phyloP scores from a whole-genome alignment of 768 basidiomycete species.

The Lactifluus volemus region DNA sequence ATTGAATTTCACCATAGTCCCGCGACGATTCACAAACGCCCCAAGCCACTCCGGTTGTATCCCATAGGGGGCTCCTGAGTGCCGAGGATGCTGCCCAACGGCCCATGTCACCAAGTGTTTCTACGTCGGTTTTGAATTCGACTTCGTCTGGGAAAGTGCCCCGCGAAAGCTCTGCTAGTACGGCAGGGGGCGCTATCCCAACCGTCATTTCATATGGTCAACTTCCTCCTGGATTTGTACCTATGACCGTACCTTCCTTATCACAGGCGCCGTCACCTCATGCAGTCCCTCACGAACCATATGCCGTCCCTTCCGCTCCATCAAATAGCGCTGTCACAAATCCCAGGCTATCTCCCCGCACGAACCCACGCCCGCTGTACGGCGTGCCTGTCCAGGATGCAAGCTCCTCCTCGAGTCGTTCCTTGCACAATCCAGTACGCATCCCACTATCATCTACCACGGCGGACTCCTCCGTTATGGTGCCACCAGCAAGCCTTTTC shows the following conservation, averaged over 20 bases:
- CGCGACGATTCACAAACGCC: constrained; percentile 19
- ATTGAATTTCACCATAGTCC: constrained; percentile 5
- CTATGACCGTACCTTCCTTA: neutral
- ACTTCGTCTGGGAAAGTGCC: neutral
- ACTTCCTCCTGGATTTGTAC: constrained; percentile 18
- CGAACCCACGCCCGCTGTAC: neutral
- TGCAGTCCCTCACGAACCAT: neutral
- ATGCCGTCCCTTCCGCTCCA: neutral
- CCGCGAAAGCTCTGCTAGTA: neutral
- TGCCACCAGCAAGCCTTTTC: constrained; percentile 16
- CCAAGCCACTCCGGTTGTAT: constrained; percentile 10
- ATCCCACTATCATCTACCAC: constrained; percentile 8
- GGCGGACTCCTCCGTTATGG: constrained; percentile 10
- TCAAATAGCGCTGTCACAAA: neutral
- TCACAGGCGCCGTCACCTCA: constrained; percentile 1
- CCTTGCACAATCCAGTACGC: constrained; percentile 2
- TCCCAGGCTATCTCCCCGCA: constrained; percentile 1
- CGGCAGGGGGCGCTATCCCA: neutral
- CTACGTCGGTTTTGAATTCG: neutral
- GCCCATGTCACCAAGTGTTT: neutral
- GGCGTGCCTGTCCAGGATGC: constrained; percentile 10
- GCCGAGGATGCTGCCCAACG: constrained; percentile 15
- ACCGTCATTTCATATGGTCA: constrained; percentile 6
- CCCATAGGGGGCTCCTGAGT: constrained; percentile 7
- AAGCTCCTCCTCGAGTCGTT: constrained; percentile 10